phyloP scores from a whole-genome alignment of 495 filamentous ascomycete genomes.

The Lepraria neglecta region DNA sequence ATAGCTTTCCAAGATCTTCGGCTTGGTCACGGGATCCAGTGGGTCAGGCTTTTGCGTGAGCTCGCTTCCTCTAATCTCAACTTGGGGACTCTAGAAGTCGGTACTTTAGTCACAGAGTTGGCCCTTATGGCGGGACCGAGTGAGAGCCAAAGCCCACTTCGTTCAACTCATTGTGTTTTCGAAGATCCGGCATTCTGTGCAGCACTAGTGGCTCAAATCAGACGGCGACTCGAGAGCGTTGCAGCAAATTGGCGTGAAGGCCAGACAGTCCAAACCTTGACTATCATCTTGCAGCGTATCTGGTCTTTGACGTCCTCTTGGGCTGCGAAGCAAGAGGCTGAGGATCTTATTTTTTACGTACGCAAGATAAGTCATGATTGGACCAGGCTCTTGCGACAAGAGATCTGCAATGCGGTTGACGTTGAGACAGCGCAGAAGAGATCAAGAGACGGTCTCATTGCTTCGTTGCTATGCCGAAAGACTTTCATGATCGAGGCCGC shows the following conservation, averaged over 20 bases:
- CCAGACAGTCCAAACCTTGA: conserved; percentile 18
- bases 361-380: conserved; percentile 36
- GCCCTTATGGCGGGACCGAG: conserved; percentile 44
- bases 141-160: conserved; percentile 29
- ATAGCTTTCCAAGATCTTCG: conserved; percentile 44
- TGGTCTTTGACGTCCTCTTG: conserved; percentile 1
- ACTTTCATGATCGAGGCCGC: conserved; percentile 37
- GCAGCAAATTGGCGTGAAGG: conserved; percentile 48
- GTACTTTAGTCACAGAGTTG: conserved; percentile 37
- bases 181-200: conserved; percentile 40
- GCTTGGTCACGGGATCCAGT: conserved; percentile 40
- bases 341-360: conserved; percentile 25
- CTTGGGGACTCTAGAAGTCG: conserved; percentile 42
- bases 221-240: conserved; percentile 37
- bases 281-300: conserved; percentile 12
- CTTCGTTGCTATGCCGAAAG: conserved; percentile 45
- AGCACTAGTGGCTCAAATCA: conserved; percentile 39
- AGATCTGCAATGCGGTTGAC: conserved; percentile 39
- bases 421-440: conserved; percentile 32
- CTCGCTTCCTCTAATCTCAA: conserved; percentile 49
- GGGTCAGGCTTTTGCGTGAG: conserved; percentile 46
- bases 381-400: conserved; percentile 40
- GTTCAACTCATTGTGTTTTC: conserved; percentile 42
- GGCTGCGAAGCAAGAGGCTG: conserved; percentile 7
- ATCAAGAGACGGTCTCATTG: conserved; percentile 40